Conservation (phyloP, 805 yeast species). For the Naumovozyma baii region DNA sequence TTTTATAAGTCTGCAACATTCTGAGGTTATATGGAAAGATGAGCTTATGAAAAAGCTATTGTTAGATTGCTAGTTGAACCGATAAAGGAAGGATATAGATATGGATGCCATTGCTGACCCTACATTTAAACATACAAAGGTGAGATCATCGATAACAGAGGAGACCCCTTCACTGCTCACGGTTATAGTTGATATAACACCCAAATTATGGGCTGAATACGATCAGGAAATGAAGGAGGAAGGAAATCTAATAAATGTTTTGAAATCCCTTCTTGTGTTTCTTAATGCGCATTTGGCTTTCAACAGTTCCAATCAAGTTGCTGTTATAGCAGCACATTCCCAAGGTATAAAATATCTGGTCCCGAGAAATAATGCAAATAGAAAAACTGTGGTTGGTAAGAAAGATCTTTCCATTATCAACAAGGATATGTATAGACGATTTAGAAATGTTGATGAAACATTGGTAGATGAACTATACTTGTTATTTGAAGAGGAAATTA, state of each 20-base stretch:
- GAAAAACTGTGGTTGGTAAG: background rate
- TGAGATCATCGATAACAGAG: slow-evolving; percentile 29
- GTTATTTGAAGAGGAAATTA: slow-evolving; percentile 32
- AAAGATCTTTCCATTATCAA: slow-evolving; percentile 32
- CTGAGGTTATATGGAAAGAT: no score
- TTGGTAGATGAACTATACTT: slow-evolving; percentile 50
- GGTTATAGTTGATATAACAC: slow-evolving; percentile 68
- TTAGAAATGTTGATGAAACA: slow-evolving; percentile 65
- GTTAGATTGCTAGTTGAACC: background rate
- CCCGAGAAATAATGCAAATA: slow-evolving; percentile 36
- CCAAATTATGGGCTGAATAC: slow-evolving; percentile 38
- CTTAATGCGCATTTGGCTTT: slow-evolving; percentile 82
- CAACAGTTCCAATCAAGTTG: slow-evolving; percentile 74
- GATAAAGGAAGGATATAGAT: background rate
- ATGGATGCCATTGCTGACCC: slow-evolving; percentile 33
- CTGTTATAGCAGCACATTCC: slow-evolving; percentile 68
- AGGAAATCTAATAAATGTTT: slow-evolving; percentile 46
- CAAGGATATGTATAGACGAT: slow-evolving; percentile 74
- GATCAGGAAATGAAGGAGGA: slow-evolving; percentile 22
- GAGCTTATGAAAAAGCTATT: no score
- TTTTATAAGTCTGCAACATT: no score
- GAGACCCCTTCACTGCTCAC: slow-evolving; percentile 74
- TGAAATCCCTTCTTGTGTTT: slow-evolving; percentile 61
- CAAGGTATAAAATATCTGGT: slow-evolving; percentile 59
- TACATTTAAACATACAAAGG: slow-evolving; percentile 22